Evolutionary conservation across 2,329 filamentous ascomycete species (phyloP), one percentile per base, ranked within the genome.

Genomic region (Didymella pomorum): DNA sequence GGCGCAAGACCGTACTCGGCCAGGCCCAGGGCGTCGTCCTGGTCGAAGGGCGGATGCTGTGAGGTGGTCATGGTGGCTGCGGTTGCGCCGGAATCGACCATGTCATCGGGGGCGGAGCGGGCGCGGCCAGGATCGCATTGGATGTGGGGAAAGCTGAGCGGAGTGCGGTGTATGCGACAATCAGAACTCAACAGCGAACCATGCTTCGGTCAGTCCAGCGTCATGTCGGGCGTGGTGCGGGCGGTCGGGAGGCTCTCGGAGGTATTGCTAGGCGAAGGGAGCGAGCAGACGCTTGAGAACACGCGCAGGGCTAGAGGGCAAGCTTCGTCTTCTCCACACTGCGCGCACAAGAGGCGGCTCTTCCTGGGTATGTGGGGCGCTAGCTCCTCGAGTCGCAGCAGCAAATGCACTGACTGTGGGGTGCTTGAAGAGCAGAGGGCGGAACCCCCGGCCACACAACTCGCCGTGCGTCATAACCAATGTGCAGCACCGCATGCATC

Each of bases 1-100:
- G 65, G 65, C 70, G 68, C 28, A 72, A 77, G 64, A 49, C 71
- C 72, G 63, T 73, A 77, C 23, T 75, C 75, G 65, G 67, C 68
- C 60, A 76, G 63, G n/a, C 70, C 66, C 52, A 76, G 66, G 23
- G 71, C 65, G 46, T 75, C 71, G 65, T 76, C 71, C 67, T 70
- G 67, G 25, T 74, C 72, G 60, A 69, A 67, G 52, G 60, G 68
- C 25, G 65, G 57, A 42, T 69, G 68, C 48, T 66, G 70, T 49
- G 68, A 61, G 54, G 70, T 69, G 48, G 69, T 67, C 69, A 72
- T 73, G 45, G 69, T 63, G 53, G 67, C 58, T 57, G 65, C 60
- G 50, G 66, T 69, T 57, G 71, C 70, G 66, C 63, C 64, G 45
- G 67, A 64, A 47, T 69, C 63, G 66, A 64, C 61, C 72, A 73